phyloP scores from a whole-genome alignment of 768 basidiomycete species.

The Collybia mongolica region DNA sequence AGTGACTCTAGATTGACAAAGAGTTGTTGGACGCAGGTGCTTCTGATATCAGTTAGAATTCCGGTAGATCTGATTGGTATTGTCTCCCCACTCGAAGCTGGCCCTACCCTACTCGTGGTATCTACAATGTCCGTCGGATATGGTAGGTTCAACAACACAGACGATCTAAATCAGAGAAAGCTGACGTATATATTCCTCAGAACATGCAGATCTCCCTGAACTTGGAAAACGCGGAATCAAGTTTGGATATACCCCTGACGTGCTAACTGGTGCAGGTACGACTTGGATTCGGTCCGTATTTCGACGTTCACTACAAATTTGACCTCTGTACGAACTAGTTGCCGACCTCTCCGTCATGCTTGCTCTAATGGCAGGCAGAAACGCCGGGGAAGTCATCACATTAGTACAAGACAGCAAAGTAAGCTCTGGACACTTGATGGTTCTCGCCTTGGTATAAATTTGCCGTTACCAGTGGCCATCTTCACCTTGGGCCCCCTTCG shows the following conservation, averaged over 20 bases:
- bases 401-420: constrained; percentile 73
- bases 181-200: constrained; percentile 33
- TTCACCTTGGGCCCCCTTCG: constrained; percentile 79
- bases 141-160: constrained; percentile 40
- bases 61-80: neutral
- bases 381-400: constrained; percentile 59
- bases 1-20: constrained; percentile 54
- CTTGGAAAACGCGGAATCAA: constrained; percentile 60
- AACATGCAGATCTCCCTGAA: constrained; percentile 73
- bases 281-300: neutral
- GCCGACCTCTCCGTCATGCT: constrained; percentile 92
- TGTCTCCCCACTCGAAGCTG: constrained; percentile 56
- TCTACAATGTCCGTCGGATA: constrained; percentile 94
- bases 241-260: constrained; percentile 91
- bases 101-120: constrained; percentile 71
- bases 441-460: neutral
- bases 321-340: constrained; percentile 41
- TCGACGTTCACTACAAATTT: neutral
- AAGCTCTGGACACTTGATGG: constrained; percentile 20
- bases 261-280: constrained; percentile 86
- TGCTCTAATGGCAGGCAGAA: constrained; percentile 89
- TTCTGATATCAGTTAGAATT: no score
- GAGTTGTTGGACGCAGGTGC: constrained; percentile 67
- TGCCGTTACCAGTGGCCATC: constrained; percentile 64
- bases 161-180: neutral